Base-by-base conservation (phyloP, 495 filamentous ascomycete species). In the Aspergillus wentii region DNA sequence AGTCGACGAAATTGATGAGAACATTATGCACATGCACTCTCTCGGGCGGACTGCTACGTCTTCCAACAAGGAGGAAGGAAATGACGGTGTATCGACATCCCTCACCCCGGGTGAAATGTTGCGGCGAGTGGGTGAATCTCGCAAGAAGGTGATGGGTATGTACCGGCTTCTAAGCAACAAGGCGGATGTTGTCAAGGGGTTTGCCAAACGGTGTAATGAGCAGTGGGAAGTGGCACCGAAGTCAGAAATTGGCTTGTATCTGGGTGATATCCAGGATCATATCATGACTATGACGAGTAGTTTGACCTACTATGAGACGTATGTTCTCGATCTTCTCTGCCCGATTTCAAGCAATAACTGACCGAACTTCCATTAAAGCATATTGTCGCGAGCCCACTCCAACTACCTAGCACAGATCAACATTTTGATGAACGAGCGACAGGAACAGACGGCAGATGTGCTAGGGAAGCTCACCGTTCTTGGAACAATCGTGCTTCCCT, bases 201-300 rank as follows among this genome's bases (percentile, higher is more conserved):
- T 98, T 46, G 92, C 92, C n/a, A 98, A 98, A 66, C 74, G 92
- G 14, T 98, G 92, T 61, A 98, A 95, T 49, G 92, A 98, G 66
- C 87, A 91, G 45, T 98, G 92, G 88, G 86, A 95, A 52, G 83
- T 98, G 29, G 94, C 92, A 17, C 92, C 92, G 35, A 74, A 91
- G 42, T 89, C 84, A 21, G 92, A 98, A 61, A 96, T 98, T 61
- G 91, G 92, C 5, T 54, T 97, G 37, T 98, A 96, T 64, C 62
- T 98, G 43, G 91, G 92, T 36, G 92, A 96, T 70, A 96, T 98
- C 49, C 92, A 97, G 62, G 92, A 98, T 66, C 91, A 96, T 58
- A 95, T 96, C 50, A 81, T 98, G 62, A 98, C 91, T 33, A 96
- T 96, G 92, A 95, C 89, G 22, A 80, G 81, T 42, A 97, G 95